phyloP scores from a whole-genome alignment of 805 yeast species.

The Jamesozyma gamospora region DNA sequence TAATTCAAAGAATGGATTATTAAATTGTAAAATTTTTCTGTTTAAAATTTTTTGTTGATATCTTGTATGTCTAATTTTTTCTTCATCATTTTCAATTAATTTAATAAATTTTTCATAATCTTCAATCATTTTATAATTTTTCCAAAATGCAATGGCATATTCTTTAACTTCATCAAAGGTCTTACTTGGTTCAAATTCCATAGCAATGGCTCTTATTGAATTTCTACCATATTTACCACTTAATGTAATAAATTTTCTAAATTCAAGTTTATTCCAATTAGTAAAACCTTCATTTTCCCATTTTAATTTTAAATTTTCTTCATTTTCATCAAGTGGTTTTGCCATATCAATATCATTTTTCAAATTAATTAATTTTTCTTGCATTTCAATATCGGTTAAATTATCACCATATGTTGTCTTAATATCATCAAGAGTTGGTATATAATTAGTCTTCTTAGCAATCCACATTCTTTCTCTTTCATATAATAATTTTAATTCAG shows the following conservation, averaged over 20 bases:
- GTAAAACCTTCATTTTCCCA: conserved; percentile 58
- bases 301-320: conserved; percentile 51
- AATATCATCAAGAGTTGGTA: conserved; percentile 52
- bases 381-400: conserved; percentile 35
- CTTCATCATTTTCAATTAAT: conserved; percentile 86
- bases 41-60: conserved; percentile 74
- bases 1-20: conserved; percentile 77
- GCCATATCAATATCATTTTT: conserved; percentile 68
- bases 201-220: conserved; percentile 57
- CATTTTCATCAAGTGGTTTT: conserved; percentile 74
- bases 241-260: conserved; percentile 65
- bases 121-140: conserved; percentile 65
- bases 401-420: conserved; percentile 30
- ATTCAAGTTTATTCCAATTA: conserved; percentile 83
- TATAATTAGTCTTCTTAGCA: conserved; percentile 60
- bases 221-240: conserved; percentile 81
- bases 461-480: conserved; percentile 75
- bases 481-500: conserved; percentile 59
- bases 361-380: conserved; percentile 43
- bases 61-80: conserved; percentile 52
- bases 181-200: conserved; percentile 70
- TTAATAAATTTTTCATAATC: conserved; percentile 76
- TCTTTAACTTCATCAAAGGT: conserved; percentile 66
- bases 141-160: conserved; percentile 79
- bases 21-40: conserved; percentile 58